Evolutionary conservation across 192 early-diverging fungal species (phyloP).

Genomic region (Chytriomyces sp.): DNA sequence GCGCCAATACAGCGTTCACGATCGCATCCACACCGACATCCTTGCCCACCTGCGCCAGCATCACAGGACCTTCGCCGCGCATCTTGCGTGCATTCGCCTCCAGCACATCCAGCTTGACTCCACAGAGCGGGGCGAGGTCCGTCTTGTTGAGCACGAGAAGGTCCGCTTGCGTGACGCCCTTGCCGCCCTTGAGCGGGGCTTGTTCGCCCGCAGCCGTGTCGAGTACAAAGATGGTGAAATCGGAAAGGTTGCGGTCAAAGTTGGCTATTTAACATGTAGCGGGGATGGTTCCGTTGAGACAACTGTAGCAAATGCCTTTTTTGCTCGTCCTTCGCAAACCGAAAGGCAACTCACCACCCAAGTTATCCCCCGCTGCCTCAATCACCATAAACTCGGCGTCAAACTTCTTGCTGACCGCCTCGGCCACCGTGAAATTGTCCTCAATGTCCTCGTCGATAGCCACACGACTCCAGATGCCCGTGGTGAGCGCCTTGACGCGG

Average conservation of each 20-base stretch:
- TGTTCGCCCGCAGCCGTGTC: conserved; percentile 96
- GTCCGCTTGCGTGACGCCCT: conserved; percentile 96
- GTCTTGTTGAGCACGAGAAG: conserved; percentile 97
- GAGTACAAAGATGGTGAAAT: conserved; percentile 96
- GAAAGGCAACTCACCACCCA: conserved; percentile 57
- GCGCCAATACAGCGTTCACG: conserved; percentile 68
- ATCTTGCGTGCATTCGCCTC: conserved; percentile 83
- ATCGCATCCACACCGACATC: conserved; percentile 84
- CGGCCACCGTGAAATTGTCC: conserved; percentile 89
- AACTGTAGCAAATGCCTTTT: background rate
- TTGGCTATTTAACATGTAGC: conserved; percentile 36
- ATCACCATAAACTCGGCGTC: conserved; percentile 81
- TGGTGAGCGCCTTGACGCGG: conserved; percentile 91
- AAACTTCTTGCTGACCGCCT: conserved; percentile 85
- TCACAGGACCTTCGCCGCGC: conserved; percentile 74
- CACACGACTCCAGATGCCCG: conserved; percentile 94
- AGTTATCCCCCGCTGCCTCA: conserved; percentile 92
- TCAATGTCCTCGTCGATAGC: conserved; percentile 95
- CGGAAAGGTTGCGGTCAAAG: conserved; percentile 68
- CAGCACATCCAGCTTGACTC: conserved; percentile 90
- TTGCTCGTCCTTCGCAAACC: no score
- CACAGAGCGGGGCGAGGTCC: conserved; percentile 87
- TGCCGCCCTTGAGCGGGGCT: conserved; percentile 94
- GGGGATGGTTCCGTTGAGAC: background rate
- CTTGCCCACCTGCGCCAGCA: conserved; percentile 92